Evolutionary conservation across 345 rosid species (phyloP).

Genomic region (Populus pruinosa): DNA sequence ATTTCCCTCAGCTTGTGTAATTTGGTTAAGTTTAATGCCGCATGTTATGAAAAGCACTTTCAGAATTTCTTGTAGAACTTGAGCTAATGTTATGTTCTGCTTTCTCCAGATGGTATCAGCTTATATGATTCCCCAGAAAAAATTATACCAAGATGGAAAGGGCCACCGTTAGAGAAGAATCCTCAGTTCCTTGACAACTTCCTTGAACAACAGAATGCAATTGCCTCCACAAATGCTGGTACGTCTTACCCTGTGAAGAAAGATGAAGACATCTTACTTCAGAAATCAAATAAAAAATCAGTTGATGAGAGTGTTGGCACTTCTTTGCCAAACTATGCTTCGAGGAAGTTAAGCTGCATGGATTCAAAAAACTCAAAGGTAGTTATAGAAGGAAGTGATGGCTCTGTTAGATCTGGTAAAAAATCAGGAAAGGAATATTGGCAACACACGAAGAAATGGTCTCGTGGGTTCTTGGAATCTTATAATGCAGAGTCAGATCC

Average conservation of each 20-base stretch:
- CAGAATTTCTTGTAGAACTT: slow-evolving; percentile 1
- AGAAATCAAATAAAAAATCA: slow-evolving; percentile 32
- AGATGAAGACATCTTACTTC: slow-evolving; percentile 39
- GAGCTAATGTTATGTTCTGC: slow-evolving; percentile 19
- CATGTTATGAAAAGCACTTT: background rate
- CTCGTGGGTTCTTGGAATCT: slow-evolving; percentile 72
- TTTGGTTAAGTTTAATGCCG: background rate
- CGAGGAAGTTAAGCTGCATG: slow-evolving; percentile 18
- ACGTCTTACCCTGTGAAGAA: slow-evolving; percentile 31
- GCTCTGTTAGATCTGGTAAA: slow-evolving; percentile 74
- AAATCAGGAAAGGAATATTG: slow-evolving; percentile 82
- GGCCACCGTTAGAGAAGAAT: slow-evolving; percentile 53
- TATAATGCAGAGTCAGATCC: slow-evolving; percentile 82
- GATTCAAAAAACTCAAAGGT: slow-evolving; percentile 47
- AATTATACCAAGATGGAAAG: slow-evolving; percentile 86
- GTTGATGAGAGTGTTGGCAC: slow-evolving; percentile 23
- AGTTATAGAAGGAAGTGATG: slow-evolving; percentile 80
- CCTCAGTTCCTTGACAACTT: slow-evolving; percentile 51
- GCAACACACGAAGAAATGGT: slow-evolving; percentile 94
- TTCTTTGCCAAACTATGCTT: slow-evolving; percentile 36
- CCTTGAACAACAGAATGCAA: slow-evolving; percentile 46
- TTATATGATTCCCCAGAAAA: slow-evolving; percentile 76
- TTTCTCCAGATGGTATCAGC: slow-evolving; percentile 72
- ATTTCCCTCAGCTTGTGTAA: background rate
- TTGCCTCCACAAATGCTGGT: slow-evolving; percentile 36